Evolutionary conservation across 441 rosid species (phyloP), one percentile per base, ranked within the genome.

Genomic region (Isatis lusitanica): DNA sequence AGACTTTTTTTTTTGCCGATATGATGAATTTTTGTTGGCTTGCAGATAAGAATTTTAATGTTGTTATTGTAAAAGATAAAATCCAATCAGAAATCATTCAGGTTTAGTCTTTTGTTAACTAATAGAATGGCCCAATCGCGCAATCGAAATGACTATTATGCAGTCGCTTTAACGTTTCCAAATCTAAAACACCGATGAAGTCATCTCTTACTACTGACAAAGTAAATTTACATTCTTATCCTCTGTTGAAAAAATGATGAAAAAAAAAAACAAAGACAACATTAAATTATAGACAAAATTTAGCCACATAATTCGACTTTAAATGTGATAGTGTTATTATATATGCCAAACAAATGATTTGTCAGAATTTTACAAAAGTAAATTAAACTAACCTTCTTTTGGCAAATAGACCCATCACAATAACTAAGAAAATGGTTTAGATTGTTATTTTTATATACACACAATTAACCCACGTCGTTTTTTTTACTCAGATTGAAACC

Each of bases 1-100:
- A 75, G 59, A 68, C 70, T 66, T 74, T 74, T 56, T 24, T 35
- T 74, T 56, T 24, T 35, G 61, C 12, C 5, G 8, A 47, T 66
- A 46, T 40, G 16, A 57, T 57, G 12, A 56, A 33, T 64, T 65
- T 72, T 33, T 65, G 30, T 48, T 50, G 61, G 51, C 15, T 39
- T 38, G 39, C 61, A 26, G 16, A 4, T 61, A 17, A 44, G 16
- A 47, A 33, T 48, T 31, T 65, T 33, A 47, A 47, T 64, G 28
- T 13, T 13, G 6, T 17, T 31, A 7, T 12, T 33, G 60, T 31
- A 30, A 28, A 1, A 26, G 5, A 21, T 9, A 21, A 1, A 46
- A 46, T 46, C 11, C 51, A 47, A 47, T 7, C 24, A 38, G 42
- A 2, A 33, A 33, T 38, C 42, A 3, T 33, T 38, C 42, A 9